Base-by-base conservation (phyloP, 495 filamentous ascomycete genomes). In the Podospora pseudopauciseta region DNA sequence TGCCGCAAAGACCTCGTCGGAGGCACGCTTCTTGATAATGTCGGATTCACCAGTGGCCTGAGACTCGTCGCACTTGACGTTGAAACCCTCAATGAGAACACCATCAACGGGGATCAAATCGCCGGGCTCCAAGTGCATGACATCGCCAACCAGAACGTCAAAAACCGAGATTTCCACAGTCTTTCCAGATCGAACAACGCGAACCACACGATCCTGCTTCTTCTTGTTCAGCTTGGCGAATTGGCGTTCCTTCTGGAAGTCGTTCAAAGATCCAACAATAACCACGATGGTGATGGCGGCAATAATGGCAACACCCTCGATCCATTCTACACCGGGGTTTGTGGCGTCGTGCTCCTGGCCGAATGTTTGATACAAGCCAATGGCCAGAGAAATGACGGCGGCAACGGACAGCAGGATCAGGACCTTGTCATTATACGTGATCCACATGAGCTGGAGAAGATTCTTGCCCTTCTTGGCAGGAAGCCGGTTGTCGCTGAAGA, bases 11-110 rank as follows among this genome's bases (percentile, higher is more conserved):
- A 96, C 94, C 15, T 95, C 92, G 28, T 94, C 89, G 11, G 83
- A 90, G 1, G 87, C 71, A 30, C 82, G 82, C 75, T 96, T 96
- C 60, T 86, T 86, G 65, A 96, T 85, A 60, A 93, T 76, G 72
- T 96, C 92, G 0, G 92, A 94, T 75, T 96, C 92, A 62, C 92
- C 92, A 9, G 92, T 96, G 3, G 92, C 90, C 58, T 90, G 91
- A 20, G 90, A 92, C 80, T 93, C 91, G 71, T 94, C 91, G 66
- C 91, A 94, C 71, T 90, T 92, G 58, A 94, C 80, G 69, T 90
- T 86, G 74, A 90, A 90, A 5, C 91, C 89, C 20, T 87, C 82
- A 53, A 93, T 91, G 66, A 84, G 77, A 53, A 94, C 84, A 11
- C 91, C 91, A 72, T 94, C 91, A 0, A 91, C 91, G 0, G 91